Percentiles rank a stretch among this genome's conserved stretches.
Conservation (phyloP, 2,329 filamentous ascomycete species). For the Exserohilum turcica region DNA sequence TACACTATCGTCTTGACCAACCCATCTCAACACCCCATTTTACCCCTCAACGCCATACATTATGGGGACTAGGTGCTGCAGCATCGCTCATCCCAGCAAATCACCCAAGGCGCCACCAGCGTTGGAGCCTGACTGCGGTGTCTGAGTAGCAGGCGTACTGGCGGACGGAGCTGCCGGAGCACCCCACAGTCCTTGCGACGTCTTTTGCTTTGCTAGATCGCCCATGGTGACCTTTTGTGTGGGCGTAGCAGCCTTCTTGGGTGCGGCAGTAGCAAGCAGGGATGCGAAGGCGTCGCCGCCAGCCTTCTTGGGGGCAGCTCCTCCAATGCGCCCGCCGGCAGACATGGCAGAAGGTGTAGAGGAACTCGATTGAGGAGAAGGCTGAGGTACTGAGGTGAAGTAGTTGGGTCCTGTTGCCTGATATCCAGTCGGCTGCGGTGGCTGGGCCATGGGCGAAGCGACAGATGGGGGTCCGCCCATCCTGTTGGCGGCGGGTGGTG, state of each 20-base stretch:
- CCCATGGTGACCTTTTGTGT: constrained; percentile 76
- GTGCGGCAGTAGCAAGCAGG: constrained; percentile 76
- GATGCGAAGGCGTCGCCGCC: constrained; percentile 88
- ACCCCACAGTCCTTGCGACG: constrained; percentile 92
- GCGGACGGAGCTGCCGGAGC: constrained; percentile 58
- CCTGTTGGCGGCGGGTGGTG: constrained; percentile 61
- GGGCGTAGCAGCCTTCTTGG: constrained; percentile 72
- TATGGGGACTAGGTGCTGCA: constrained; percentile 1
- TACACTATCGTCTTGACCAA: neutral
- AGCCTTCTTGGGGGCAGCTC: constrained; percentile 51
- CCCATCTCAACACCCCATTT: constrained; percentile 2
- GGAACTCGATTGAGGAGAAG: constrained; percentile 40
- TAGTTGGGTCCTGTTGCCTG: constrained; percentile 89
- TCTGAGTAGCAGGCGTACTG: constrained; percentile 38
- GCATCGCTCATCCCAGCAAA: constrained; percentile 36
- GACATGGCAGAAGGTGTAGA: constrained; percentile 53
- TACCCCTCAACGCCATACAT: constrained; percentile 4
- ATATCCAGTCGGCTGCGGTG: constrained; percentile 66
- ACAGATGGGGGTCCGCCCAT: constrained; percentile 57
- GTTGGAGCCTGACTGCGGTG: constrained; percentile 40
- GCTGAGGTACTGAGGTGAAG: constrained; percentile 75
- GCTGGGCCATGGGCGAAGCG: constrained; percentile 48
- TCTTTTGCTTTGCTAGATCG: constrained; percentile 97
- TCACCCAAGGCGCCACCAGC: constrained; percentile 45
- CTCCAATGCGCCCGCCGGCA: constrained; percentile 48